phyloP scores from a whole-genome alignment of 768 basidiomycete genomes.

The Tylopilus sp. region DNA sequence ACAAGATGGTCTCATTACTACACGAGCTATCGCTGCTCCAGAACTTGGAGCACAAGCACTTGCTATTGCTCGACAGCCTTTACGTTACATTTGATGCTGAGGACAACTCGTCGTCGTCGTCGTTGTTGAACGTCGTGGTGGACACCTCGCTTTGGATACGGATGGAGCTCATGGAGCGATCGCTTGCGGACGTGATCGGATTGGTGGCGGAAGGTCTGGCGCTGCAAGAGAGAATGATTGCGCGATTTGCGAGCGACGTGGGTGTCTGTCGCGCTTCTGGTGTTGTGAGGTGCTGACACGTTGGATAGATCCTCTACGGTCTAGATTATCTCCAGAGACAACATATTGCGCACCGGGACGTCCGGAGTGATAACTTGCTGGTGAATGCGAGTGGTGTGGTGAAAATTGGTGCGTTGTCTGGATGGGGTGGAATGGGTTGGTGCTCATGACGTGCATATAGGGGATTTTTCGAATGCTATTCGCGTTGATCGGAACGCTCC shows the following conservation, averaged over 20 bases:
- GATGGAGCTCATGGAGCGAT: slow-evolving; percentile 90
- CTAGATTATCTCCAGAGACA: slow-evolving; percentile 62
- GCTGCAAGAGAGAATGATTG: slow-evolving; percentile 66
- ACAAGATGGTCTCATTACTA: slow-evolving; percentile 61
- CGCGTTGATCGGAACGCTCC: slow-evolving; percentile 51
- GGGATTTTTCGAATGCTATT: slow-evolving; percentile 80
- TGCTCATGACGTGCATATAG: slow-evolving; percentile 34
- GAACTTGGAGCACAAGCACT: slow-evolving; percentile 54
- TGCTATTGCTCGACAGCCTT: slow-evolving; percentile 64
- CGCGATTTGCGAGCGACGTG: slow-evolving; percentile 75
- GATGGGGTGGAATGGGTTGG: neutral
- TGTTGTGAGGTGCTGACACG: neutral
- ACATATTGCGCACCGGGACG: slow-evolving; percentile 76
- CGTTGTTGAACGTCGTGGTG: slow-evolving; percentile 8
- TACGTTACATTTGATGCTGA: slow-evolving; percentile 52
- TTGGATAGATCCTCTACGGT: slow-evolving; percentile 55
- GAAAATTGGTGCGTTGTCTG: slow-evolving; percentile 59
- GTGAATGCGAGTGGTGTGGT: slow-evolving; percentile 66
- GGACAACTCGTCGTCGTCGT: neutral
- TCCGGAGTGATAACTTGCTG: slow-evolving; percentile 80
- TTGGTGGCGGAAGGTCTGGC: slow-evolving; percentile 59
- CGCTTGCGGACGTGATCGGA: slow-evolving; percentile 75
- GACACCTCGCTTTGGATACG: slow-evolving; percentile 77
- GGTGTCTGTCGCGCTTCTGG: too few relatives aligned
- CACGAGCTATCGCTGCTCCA: slow-evolving; percentile 60